Conservation (phyloP, 2,329 filamentous ascomycete genomes). For the Ceratocystis papillata region DNA sequence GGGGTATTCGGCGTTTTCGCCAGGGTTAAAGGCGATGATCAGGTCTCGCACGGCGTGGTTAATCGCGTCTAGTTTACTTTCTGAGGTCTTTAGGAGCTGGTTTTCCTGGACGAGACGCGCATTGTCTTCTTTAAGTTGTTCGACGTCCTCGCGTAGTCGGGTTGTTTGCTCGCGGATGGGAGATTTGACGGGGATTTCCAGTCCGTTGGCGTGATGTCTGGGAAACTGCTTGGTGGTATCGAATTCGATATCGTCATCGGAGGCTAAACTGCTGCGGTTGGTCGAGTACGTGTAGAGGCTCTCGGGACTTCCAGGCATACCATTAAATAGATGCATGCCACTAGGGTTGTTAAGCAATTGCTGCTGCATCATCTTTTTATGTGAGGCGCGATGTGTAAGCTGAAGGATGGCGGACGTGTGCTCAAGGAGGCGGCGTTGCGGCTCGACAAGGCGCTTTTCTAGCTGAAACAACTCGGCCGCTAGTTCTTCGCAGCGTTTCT, state of each 20-base stretch:
- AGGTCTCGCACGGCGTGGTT: slow-evolving; percentile 57
- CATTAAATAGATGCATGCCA: slow-evolving; percentile 35
- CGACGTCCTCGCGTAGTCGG: slow-evolving; percentile 40
- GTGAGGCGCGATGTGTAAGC: slow-evolving; percentile 72
- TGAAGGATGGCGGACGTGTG: slow-evolving; percentile 91
- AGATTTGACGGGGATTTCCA: slow-evolving; percentile 51
- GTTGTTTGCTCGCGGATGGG: slow-evolving; percentile 45
- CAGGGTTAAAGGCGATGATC: slow-evolving; percentile 53
- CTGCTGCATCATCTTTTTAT: slow-evolving; percentile 35
- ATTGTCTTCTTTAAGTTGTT: slow-evolving; percentile 40
- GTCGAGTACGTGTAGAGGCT: slow-evolving; percentile 62
- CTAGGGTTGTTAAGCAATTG: slow-evolving; percentile 32
- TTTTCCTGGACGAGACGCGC: slow-evolving; percentile 34
- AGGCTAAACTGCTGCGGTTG: slow-evolving; percentile 46
- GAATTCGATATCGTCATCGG: slow-evolving; percentile 58
- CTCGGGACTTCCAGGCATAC: slow-evolving; percentile 63
- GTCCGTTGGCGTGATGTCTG: slow-evolving; percentile 35
- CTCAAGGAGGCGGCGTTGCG: slow-evolving; percentile 66
- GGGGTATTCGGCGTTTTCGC: slow-evolving; percentile 39
- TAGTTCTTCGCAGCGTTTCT: slow-evolving; percentile 75
- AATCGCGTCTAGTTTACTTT: slow-evolving; percentile 54
- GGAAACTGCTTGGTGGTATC: slow-evolving; percentile 48
- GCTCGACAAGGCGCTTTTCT: slow-evolving; percentile 63
- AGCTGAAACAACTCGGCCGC: slow-evolving; percentile 68
- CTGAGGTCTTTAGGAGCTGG: slow-evolving; percentile 49